A percentile compares a stretch with the other conserved stretches of the same genome.
Conservation (phyloP, 1,284 basidiomycete genomes). For the Tylopilus orsonianus region DNA sequence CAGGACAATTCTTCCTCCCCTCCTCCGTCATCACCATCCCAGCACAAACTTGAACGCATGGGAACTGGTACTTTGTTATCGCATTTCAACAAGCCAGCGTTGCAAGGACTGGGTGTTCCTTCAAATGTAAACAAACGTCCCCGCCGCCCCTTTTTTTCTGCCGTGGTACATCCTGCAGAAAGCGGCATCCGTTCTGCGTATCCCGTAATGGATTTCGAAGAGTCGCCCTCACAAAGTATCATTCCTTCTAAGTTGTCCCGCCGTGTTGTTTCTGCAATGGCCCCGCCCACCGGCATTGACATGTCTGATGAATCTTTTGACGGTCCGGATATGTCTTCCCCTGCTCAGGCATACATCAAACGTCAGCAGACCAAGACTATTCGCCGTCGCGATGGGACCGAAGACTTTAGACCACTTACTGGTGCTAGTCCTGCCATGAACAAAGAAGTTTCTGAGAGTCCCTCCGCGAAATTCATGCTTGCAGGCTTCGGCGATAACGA, state of each 20-base stretch:
- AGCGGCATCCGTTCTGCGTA: conserved; percentile 43
- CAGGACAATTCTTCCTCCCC: conserved; percentile 56
- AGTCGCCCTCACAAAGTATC: conserved; percentile 20
- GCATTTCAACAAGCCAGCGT: conserved; percentile 53
- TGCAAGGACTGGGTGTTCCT: conserved; percentile 61
- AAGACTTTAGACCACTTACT: conserved; percentile 70
- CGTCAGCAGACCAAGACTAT: conserved; percentile 73
- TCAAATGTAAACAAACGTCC: conserved; percentile 55
- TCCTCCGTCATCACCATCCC: conserved; percentile 62
- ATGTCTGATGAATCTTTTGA: conserved; percentile 64
- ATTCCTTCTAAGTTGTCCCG: conserved; percentile 41
- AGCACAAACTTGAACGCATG: conserved; percentile 62
- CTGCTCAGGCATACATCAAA: conserved; percentile 73
- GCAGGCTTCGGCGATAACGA: conserved; percentile 91
- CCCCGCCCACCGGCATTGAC: conserved; percentile 48
- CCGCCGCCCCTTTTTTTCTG: conserved; percentile 67
- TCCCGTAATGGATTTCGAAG: conserved; percentile 35
- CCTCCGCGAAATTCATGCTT: conserved; percentile 53
- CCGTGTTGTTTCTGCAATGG: conserved; percentile 73
- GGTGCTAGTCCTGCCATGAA: conserved; percentile 53
- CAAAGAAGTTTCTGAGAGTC: conserved; percentile 50
- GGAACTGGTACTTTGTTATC: conserved; percentile 44
- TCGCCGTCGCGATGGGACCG: conserved; percentile 73
- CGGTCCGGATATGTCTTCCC: conserved; percentile 66
- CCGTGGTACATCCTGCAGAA: conserved; percentile 51